Evolutionary conservation across 108 stramenopile genomes (phyloP), one percentile per base, ranked within the genome.

Genomic region (Cyclotella atomus): DNA sequence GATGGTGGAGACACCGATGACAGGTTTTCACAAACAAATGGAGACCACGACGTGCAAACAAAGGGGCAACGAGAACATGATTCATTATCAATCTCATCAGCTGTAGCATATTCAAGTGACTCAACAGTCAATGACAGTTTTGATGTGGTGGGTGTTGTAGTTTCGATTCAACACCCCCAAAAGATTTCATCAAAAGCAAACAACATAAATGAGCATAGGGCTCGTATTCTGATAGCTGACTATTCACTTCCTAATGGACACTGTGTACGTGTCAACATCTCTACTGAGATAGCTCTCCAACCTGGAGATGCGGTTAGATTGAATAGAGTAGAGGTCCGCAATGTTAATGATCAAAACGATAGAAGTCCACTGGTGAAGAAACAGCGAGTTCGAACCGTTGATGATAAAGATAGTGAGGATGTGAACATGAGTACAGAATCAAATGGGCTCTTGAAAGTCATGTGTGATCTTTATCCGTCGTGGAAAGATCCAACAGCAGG

Each of bases 221-320:
- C 65, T 32, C 62, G 59, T 47, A 54, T 80, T 10, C 30, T 80
- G 19, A 36, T 80, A 34, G 67, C 66, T n/a, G 79, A 80, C 59
- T 6, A 45, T 34, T 56, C 71, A 7, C 41, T 80, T 38, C 62
- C 65, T 0, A 19, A 0, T 47, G 79, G 79, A 28, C 49, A 73
- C 49, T 80, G 79, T 30, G 71, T 68, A 41, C 71, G 79, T 8
- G 68, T 80, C 15, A 25, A 25, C 21, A 23, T 49, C 20, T 62
- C 59, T 53, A 46, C 41, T 5, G 6, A 12, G 9, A 29, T 14
- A 0, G 17, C 21, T 44, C 46, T 80, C 29, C 68, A 73, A 29
- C 61, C 79, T 24, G 79, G 79, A 59, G 79, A 80, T 69, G 60
- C 73, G 23, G 60, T 80, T 54, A 59, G 79, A 16, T 73, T 53